Conservation (phyloP, 1,284 basidiomycete genomes). For the Apiotrichum laibachii region DNA sequence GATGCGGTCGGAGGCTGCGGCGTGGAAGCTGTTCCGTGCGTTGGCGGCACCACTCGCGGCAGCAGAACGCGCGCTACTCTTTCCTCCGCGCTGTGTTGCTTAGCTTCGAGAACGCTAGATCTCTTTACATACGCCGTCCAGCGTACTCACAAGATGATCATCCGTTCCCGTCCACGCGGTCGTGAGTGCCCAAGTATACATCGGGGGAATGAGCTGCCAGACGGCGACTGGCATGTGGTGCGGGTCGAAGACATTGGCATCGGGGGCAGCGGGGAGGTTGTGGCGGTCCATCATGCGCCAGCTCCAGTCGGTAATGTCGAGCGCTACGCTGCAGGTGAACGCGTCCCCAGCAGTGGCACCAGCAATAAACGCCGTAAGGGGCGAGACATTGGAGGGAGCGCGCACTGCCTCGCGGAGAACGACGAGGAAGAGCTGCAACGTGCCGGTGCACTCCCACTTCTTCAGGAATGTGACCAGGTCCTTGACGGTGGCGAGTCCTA, state of each 20-base stretch:
- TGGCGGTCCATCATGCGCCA: constrained; percentile 21
- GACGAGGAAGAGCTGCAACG: constrained; percentile 9
- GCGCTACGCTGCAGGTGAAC: constrained; percentile 12
- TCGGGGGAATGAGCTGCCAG: constrained; percentile 23
- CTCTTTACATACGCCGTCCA: neutral
- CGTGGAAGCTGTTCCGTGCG: neutral
- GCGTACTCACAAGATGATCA: constrained; percentile 2
- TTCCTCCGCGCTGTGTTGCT: no score
- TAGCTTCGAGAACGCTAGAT: neutral
- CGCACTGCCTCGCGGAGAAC: constrained; percentile 15
- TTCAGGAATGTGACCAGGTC: constrained; percentile 13
- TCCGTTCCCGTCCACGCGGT: constrained; percentile 19
- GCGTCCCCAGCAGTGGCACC: constrained; percentile 20
- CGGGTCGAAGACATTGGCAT: constrained; percentile 22
- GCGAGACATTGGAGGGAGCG: constrained; percentile 9
- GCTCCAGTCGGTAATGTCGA: constrained; percentile 20
- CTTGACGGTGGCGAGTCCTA: constrained; percentile 3
- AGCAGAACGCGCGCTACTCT: neutral
- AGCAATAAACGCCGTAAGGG: constrained; percentile 15
- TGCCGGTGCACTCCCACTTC: constrained; percentile 12
- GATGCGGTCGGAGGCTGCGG: constrained; percentile 2
- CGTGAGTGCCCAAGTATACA: constrained; percentile 24
- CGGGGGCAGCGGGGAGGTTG: constrained; percentile 2
- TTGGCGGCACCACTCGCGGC: neutral
- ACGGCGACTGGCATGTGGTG: constrained; percentile 22